Evolutionary conservation across 2,329 filamentous ascomycete species (phyloP).

Genomic region (Ophidiomyces ophidiicola): DNA sequence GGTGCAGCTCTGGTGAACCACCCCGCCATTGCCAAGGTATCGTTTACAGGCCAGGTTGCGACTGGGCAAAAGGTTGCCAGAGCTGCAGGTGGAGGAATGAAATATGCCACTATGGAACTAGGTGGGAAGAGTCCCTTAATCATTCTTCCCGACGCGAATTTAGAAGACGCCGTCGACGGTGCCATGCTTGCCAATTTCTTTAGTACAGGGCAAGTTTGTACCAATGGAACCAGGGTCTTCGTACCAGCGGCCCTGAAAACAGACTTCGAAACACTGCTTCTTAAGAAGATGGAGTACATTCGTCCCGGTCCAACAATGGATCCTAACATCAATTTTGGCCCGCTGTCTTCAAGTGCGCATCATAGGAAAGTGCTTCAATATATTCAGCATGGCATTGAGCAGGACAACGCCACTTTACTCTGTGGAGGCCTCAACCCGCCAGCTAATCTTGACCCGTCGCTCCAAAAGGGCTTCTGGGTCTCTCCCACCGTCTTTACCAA

Average conservation of each 20-base stretch:
- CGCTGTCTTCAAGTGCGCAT: conserved; percentile 62
- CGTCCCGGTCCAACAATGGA: conserved; percentile 64
- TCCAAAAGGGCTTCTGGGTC: conserved; percentile 66
- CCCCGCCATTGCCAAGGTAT: conserved; percentile 65
- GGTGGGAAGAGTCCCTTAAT: conserved; percentile 76
- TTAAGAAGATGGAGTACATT: conserved; percentile 58
- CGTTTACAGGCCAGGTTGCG: conserved; percentile 76
- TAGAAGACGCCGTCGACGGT: conserved; percentile 71
- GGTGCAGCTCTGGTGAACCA: conserved; percentile 65
- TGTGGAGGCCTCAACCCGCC: conserved; percentile 50
- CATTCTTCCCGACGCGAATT: conserved; percentile 64
- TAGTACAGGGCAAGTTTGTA: conserved; percentile 83
- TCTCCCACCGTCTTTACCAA: conserved; percentile 73
- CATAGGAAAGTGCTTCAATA: conserved; percentile 67
- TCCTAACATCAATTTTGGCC: conserved; percentile 66
- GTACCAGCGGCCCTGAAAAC: conserved; percentile 54
- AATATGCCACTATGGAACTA: conserved; percentile 84
- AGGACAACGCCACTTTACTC: conserved; percentile 61
- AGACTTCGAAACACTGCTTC: conserved; percentile 54
- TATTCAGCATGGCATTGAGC: conserved; percentile 60
- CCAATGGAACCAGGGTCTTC: conserved; percentile 82
- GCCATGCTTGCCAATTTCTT: conserved; percentile 94
- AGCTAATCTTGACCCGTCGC: conserved; percentile 36
- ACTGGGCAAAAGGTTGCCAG: conserved; percentile 73
- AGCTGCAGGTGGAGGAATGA: conserved; percentile 64